A percentile compares a stretch with the other conserved stretches of the same genome.
Evolutionary conservation across 2,329 filamentous ascomycete species (phyloP).

Genomic region (Tolypocladium tropicale): DNA sequence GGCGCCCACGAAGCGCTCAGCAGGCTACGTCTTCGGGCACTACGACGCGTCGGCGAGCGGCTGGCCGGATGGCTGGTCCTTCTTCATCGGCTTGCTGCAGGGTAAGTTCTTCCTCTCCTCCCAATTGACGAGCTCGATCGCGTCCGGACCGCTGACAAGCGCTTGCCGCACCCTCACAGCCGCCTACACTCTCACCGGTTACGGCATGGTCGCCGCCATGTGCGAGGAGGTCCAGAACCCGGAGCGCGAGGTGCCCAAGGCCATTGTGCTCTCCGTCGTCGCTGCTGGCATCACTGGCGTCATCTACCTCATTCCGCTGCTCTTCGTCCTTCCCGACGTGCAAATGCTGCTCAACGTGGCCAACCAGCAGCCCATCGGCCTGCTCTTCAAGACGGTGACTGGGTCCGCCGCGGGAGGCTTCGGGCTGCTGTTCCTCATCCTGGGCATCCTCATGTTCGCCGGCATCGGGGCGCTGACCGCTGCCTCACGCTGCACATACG

Average conservation of each 20-base stretch:
- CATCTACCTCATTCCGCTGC: slow-evolving; percentile 58
- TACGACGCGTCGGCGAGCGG: slow-evolving; percentile 61
- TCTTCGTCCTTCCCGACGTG: slow-evolving; percentile 66
- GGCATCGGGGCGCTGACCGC: slow-evolving; percentile 67
- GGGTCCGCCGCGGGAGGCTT: slow-evolving; percentile 65
- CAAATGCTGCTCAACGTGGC: slow-evolving; percentile 51
- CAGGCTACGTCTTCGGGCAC: slow-evolving; percentile 52
- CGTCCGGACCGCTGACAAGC: not conserved
- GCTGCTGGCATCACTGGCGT: slow-evolving; percentile 56
- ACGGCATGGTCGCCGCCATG: slow-evolving; percentile 44
- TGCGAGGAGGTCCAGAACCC: slow-evolving; percentile 52
- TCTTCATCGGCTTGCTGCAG: slow-evolving; percentile 44
- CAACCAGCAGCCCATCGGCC: slow-evolving; percentile 65
- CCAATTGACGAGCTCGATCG: not conserved
- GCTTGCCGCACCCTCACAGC: slow-evolving; percentile 23
- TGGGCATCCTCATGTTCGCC: slow-evolving; percentile 69
- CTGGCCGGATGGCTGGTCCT: slow-evolving; percentile 57
- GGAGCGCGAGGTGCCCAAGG: slow-evolving; percentile 51
- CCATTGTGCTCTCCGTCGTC: slow-evolving; percentile 56
- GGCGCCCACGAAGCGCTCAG: slow-evolving; percentile 48
- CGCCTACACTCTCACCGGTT: slow-evolving; percentile 32
- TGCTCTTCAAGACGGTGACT: slow-evolving; percentile 66
- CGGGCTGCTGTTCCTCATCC: slow-evolving; percentile 62
- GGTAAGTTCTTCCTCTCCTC: slow-evolving; percentile 13
- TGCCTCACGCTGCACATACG: slow-evolving; percentile 63